Evolutionary conservation across 768 basidiomycete species (phyloP).

Genomic region (Nevesoporus exiguus): DNA sequence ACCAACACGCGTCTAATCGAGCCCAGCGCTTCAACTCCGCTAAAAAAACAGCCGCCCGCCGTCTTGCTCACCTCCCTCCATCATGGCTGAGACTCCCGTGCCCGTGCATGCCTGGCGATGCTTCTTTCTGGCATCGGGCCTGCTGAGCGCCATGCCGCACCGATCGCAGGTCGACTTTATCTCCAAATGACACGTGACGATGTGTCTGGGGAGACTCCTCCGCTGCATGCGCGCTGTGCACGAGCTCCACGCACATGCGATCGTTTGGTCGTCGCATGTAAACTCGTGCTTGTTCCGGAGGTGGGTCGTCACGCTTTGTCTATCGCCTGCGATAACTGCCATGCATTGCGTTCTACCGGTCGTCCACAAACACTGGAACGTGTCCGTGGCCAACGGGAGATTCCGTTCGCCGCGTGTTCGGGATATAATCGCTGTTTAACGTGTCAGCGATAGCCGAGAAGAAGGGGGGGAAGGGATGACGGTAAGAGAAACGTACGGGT

Average conservation of each 20-base stretch:
- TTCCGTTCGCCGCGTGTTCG: constrained; percentile 13
- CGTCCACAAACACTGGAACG: constrained; percentile 24
- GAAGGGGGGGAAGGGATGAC: neutral
- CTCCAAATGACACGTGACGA: constrained; percentile 23
- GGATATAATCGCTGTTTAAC: constrained; percentile 6
- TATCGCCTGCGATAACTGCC: constrained; percentile 17
- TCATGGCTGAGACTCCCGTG: neutral
- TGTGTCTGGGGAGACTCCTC: constrained; percentile 26
- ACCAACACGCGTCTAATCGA: neutral
- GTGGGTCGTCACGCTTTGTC: constrained; percentile 18
- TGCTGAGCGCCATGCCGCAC: constrained; percentile 19
- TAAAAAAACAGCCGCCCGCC: constrained; percentile 1
- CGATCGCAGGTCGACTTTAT: constrained; percentile 17
- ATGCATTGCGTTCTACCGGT: constrained; percentile 7
- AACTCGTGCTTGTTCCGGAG: constrained; percentile 22
- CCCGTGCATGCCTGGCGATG: constrained; percentile 16
- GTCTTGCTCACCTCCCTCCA: neutral
- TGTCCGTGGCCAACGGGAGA: neutral
- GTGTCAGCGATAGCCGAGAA: constrained; percentile 1
- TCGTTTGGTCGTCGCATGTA: constrained; percentile 11
- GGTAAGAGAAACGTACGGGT: constrained; percentile 10
- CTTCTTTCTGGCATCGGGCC: constrained; percentile 25
- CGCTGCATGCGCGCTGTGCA: constrained; percentile 21
- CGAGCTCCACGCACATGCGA: constrained; percentile 16
- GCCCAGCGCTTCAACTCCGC: constrained; percentile 16